phyloP scores from a whole-genome alignment of 1,139 yeast genomes.

The Saccharomyces hybrid region DNA sequence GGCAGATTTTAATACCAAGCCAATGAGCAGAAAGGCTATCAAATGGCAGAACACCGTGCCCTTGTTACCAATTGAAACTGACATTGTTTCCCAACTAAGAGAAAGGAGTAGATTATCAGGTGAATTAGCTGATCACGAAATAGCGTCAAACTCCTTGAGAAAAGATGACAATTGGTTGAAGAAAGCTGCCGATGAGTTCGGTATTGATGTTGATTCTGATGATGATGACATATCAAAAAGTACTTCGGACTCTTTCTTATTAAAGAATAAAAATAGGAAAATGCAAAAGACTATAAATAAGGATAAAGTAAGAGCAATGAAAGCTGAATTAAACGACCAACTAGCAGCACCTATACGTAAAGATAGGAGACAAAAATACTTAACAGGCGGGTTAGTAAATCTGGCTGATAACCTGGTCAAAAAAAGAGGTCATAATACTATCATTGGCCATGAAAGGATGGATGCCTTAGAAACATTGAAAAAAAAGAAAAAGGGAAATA shows the following conservation, averaged over 20 bases:
- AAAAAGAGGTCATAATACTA: conserved; percentile 60
- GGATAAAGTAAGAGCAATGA: conserved; percentile 41
- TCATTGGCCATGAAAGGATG: conserved; percentile 60
- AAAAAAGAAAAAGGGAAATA: conserved; percentile 31
- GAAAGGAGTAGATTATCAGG: conserved; percentile 64
- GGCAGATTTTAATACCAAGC: conserved; percentile 6
- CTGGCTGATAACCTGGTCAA: conserved; percentile 76
- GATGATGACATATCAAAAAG: conserved; percentile 39
- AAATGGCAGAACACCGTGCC: conserved; percentile 54
- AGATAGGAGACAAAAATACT: conserved; percentile 62
- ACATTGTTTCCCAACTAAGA: conserved; percentile 59
- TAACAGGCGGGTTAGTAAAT: conserved; percentile 78
- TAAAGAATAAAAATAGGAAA: conserved; percentile 54
- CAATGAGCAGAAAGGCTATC: conserved; percentile 22
- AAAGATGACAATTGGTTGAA: conserved; percentile 78
- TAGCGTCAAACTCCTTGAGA: conserved; percentile 49
- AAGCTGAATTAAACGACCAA: conserved; percentile 50
- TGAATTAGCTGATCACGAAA: conserved; percentile 63
- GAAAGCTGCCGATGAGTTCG: conserved; percentile 90
- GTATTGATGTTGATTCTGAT: conserved; percentile 56
- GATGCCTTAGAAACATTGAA: conserved; percentile 66
- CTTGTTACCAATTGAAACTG: conserved; percentile 69
- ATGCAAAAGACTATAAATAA: conserved; percentile 48
- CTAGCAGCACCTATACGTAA: conserved; percentile 56
- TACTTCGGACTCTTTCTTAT: conserved; percentile 47